A percentile compares a stretch with the other conserved stretches of the same genome.
phyloP scores from a whole-genome alignment of 345 rosid genomes.

The Aethionema arabicum region DNA sequence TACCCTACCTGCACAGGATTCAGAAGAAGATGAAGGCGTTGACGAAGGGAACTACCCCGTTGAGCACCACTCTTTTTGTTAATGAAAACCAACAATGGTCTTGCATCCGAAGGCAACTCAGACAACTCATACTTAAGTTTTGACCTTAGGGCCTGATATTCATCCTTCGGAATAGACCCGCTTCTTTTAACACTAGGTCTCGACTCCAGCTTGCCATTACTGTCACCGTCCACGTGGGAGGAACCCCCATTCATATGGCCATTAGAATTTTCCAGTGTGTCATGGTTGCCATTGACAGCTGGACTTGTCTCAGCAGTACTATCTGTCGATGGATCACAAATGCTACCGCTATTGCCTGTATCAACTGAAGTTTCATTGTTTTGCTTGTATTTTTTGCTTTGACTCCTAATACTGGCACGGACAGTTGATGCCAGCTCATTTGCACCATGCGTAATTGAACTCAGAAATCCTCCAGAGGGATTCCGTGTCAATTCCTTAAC shows the following conservation, averaged over 20 bases:
- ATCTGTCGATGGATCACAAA: conserved; percentile 55
- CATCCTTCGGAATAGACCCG: conserved; percentile 74
- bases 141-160: conserved; percentile 56
- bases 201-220: conserved; percentile 50
- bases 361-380: conserved; percentile 60
- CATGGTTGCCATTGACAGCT: conserved; percentile 45
- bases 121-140: conserved; percentile 77
- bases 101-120: conserved; percentile 75
- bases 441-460: conserved; percentile 94
- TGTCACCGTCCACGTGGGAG: conserved; percentile 41
- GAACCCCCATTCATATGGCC: conserved; percentile 39
- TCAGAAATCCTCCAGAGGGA: conserved; percentile 71
- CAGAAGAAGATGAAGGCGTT: conserved; percentile 73
- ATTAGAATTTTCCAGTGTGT: conserved; percentile 48
- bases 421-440: conserved; percentile 92
- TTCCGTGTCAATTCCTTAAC: conserved; percentile 66
- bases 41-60: conserved; percentile 68
- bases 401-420: conserved; percentile 89
- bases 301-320: conserved; percentile 56
- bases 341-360: conserved; percentile 51
- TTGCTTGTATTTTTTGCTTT: conserved; percentile 76
- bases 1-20: conserved; percentile 81
- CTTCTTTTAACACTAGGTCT: conserved; percentile 60
- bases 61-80: conserved; percentile 94
- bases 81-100: conserved; percentile 83